These are phyloP conservation scores for Westerdykella sp. DNA, from an alignment of 2,329 filamentous ascomycete species.

Conservation along the genomic window DNA sequence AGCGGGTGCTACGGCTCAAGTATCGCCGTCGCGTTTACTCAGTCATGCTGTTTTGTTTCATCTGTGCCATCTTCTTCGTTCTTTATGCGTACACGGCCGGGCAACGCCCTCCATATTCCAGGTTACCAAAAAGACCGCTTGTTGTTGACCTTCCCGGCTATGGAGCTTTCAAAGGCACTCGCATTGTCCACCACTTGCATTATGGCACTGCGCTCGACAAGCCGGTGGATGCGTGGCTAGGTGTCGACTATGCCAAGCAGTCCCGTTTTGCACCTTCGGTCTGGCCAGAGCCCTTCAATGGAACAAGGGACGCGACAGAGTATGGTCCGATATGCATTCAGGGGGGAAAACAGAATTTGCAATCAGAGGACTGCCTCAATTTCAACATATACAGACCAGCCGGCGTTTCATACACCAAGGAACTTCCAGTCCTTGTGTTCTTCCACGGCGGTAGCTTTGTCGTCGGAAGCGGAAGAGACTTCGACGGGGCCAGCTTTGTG, in stretches of 20 bases:
- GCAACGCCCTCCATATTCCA: slow-evolving; percentile 1
- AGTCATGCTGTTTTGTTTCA: not conserved
- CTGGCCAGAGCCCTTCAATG: slow-evolving; percentile 40
- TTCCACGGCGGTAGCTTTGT: slow-evolving; percentile 31
- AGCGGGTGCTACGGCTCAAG: not conserved
- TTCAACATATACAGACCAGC: slow-evolving; percentile 28
- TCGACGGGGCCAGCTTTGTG: slow-evolving; percentile 32
- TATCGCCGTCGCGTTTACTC: not conserved
- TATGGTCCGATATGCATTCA: slow-evolving; percentile 44
- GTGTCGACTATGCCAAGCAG: slow-evolving; percentile 44
- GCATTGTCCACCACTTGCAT: slow-evolving; percentile 32
- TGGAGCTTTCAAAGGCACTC: slow-evolving; percentile 38
- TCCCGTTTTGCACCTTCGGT: slow-evolving; percentile 39
- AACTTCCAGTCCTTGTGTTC: slow-evolving; percentile 28
- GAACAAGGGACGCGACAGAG: slow-evolving; percentile 32
- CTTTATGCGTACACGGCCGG: not conserved
- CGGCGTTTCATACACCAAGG: slow-evolving; percentile 19
- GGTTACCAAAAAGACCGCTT: slow-evolving; percentile 7
- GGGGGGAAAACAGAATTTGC: slow-evolving; percentile 25
- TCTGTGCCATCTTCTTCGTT: not conserved
- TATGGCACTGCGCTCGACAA: slow-evolving; percentile 26
- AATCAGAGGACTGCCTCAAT: slow-evolving; percentile 32
- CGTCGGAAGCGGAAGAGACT: slow-evolving; percentile 22
- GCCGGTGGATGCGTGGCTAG: slow-evolving; percentile 45
- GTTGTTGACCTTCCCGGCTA: slow-evolving; percentile 36